Base-by-base conservation (phyloP, 1,139 yeast genomes). In the Hemisphaericaspora xylofermentans region DNA sequence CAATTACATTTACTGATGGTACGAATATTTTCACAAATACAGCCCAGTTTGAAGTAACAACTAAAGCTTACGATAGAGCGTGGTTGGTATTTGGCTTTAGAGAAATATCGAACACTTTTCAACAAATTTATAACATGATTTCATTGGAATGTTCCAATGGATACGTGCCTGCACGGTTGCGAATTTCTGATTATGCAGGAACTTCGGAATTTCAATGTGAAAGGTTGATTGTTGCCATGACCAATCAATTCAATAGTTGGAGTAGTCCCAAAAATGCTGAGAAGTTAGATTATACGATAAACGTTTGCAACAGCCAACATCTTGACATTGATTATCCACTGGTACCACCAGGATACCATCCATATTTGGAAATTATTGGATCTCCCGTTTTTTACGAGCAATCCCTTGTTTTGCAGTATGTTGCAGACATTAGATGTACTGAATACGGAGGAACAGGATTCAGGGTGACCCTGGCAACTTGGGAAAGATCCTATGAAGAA, bases 261-360 rank as follows among this genome's bases (percentile, higher is more conserved):
- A 46, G 39, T 24, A 39, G 14, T 8, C 58, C 63, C n/a, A 37
- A 40, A 22, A 30, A 29, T 10, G 43, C 45, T 3, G 9, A n/a
- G n/a, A n/a, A n/a, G n/a, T n/a, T 33, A 38, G 32, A 32, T 43
- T 6, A 38, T 40, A 2, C 19, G 37, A n/a, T n/a, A n/a, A n/a
- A n/a, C n/a, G n/a, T n/a, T n/a, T n/a, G n/a, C n/a, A n/a, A n/a
- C n/a, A n/a, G n/a, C n/a, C n/a, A n/a, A n/a, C n/a, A n/a, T n/a
- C n/a, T 49, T 30, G 37, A 40, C 2, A 44, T 59, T 10, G 35
- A 39, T 4, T 64, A 52, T 43, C 15, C 34, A 2, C 54, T 56
- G 40, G 39, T 64, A 27, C 66, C 68, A 2, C 58, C 64, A 2
- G 69, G 68, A 1, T 61, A 51, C 43, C 48, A 66, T 19, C 64